A percentile compares a stretch with the other conserved stretches of the same genome.
Evolutionary conservation across 2,329 filamentous ascomycete species (phyloP).

Genomic region (Trichoderma sp.): DNA sequence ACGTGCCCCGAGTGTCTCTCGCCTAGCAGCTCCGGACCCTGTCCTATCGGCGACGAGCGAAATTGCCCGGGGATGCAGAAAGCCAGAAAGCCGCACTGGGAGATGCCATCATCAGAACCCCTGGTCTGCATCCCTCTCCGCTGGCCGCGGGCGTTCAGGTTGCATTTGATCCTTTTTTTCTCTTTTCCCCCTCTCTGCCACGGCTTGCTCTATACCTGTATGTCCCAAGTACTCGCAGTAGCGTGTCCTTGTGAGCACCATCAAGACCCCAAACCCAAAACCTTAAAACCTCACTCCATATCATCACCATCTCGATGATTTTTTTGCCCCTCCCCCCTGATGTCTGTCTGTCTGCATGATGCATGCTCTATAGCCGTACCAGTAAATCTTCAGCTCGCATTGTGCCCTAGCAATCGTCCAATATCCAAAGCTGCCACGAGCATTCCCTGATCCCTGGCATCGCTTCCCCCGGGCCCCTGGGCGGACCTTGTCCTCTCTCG

Average conservation of each 20-base stretch:
- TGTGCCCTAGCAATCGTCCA: neutral
- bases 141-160: neutral
- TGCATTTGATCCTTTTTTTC: neutral
- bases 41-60: constrained; percentile 16
- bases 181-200: neutral
- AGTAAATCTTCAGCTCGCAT: neutral
- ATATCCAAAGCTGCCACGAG: neutral
- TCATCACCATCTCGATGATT: neutral
- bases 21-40: neutral
- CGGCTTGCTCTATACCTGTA: neutral
- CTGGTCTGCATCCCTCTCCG: constrained; percentile 8
- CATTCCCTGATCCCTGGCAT: constrained; percentile 1
- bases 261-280: neutral
- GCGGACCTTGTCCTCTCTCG: neutral
- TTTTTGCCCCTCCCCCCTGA: neutral
- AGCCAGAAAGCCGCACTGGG: neutral
- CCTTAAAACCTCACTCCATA: neutral
- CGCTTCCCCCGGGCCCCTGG: neutral
- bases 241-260: neutral
- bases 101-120: neutral
- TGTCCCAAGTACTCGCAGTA: neutral
- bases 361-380: neutral
- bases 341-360: neutral
- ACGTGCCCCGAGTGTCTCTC: neutral
- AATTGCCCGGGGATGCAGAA: constrained; percentile 9